phyloP scores from a whole-genome alignment of 108 stramenopile genomes.

The Cyclotella baltica region DNA sequence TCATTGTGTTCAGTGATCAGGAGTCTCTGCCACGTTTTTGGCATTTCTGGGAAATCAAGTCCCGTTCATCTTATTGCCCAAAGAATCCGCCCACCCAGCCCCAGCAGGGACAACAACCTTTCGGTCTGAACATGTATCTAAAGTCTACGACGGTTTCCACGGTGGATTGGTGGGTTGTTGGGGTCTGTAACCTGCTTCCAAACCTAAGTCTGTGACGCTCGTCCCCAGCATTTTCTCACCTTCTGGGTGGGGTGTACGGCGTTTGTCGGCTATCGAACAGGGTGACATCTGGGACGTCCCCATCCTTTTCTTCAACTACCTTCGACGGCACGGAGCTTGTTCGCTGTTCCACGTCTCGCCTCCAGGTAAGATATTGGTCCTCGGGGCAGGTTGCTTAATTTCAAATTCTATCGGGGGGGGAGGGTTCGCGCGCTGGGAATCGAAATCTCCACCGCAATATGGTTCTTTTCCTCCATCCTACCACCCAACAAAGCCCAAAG shows the following conservation, averaged over 20 bases:
- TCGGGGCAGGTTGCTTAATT: background rate
- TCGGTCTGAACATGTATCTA: background rate
- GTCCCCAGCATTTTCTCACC: background rate
- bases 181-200: background rate
- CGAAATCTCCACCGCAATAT: background rate
- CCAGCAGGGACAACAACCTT: too few relatives aligned
- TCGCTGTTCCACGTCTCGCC: background rate
- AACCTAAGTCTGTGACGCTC: background rate
- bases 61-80: too few relatives aligned
- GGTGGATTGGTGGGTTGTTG: background rate
- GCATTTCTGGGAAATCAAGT: too few relatives aligned
- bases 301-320: background rate
- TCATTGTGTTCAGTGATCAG: too few relatives aligned
- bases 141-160: background rate
- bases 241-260: background rate
- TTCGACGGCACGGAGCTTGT: background rate
- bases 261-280: background rate
- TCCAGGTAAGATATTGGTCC: slow-evolving; percentile 2
- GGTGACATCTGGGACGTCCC: slow-evolving; percentile 10
- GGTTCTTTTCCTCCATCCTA: background rate
- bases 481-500: background rate
- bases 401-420: slow-evolving; percentile 17
- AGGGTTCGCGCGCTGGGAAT: background rate
- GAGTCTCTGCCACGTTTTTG: too few relatives aligned
- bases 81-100: too few relatives aligned